phyloP scores from a whole-genome alignment of 2,329 filamentous ascomycete species.

The Huntiella savannae region DNA sequence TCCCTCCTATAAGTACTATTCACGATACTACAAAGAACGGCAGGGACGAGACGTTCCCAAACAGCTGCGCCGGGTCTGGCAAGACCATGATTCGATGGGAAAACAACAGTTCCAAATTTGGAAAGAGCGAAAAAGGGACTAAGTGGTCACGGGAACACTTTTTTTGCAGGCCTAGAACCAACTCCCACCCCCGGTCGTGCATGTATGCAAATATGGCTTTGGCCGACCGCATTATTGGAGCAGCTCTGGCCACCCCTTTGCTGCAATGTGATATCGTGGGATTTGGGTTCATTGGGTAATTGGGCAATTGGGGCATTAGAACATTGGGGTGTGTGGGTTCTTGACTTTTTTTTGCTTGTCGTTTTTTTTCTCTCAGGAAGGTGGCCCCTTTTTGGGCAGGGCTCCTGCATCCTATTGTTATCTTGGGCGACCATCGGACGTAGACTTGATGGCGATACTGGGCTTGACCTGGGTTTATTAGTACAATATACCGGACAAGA shows the following conservation, averaged over 20 bases:
- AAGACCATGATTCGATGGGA: neutral
- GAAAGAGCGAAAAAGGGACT: conserved; percentile 1
- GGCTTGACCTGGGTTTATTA: no score
- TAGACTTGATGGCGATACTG: no score
- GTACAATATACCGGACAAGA: no score
- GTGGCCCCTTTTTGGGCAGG: no score
- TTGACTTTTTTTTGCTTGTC: no score
- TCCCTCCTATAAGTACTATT: neutral
- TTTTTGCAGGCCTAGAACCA: conserved; percentile 4
- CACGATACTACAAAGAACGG: neutral
- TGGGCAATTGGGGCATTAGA: no score
- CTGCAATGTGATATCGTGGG: neutral
- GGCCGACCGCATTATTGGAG: no score
- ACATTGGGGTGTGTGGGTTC: no score
- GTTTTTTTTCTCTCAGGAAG: no score
- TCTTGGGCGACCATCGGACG: no score
- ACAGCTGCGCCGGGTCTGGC: neutral
- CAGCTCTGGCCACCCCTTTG: neutral
- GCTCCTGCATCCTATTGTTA: no score
- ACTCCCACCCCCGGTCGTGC: neutral
- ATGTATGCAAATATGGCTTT: neutral
- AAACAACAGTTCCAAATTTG: conserved; percentile 1
- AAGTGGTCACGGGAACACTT: conserved; percentile 4
- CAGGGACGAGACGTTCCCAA: neutral
- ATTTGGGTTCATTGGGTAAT: neutral